A percentile compares a stretch with the other conserved stretches of the same genome.
Evolutionary conservation across 768 basidiomycete species (phyloP).

Genomic region (Lactarius sp.): DNA sequence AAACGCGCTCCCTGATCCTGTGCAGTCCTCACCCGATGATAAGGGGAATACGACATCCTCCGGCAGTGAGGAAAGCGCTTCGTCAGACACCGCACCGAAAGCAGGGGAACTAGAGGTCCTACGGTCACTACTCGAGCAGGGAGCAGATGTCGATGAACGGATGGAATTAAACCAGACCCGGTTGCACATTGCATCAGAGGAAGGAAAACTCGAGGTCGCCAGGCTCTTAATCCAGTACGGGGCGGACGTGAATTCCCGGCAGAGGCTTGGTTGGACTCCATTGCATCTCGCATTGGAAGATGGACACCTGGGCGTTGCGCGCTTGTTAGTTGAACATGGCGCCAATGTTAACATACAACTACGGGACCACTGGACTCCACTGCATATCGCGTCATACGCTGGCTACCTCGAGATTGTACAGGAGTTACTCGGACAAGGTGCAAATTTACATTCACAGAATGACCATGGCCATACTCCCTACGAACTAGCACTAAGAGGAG

Average conservation of each 20-base stretch:
- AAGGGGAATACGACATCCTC: too few species aligned
- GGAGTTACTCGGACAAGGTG: constrained; percentile 1
- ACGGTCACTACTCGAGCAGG: background rate
- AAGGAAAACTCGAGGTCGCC: background rate
- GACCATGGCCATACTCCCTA: background rate
- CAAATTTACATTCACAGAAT: background rate
- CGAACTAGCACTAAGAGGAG: background rate
- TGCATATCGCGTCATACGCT: background rate
- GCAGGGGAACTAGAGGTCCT: background rate
- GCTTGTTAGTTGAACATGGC: background rate
- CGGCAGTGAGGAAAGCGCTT: background rate
- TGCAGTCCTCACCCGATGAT: too few species aligned
- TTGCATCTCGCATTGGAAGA: background rate
- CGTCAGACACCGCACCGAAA: background rate
- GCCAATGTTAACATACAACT: background rate
- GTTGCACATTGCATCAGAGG: background rate
- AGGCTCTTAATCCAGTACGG: background rate
- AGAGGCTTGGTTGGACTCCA: background rate
- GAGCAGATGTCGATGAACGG: background rate
- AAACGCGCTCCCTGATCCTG: background rate
- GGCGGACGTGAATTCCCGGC: background rate
- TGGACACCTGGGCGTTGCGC: background rate
- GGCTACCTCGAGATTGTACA: background rate
- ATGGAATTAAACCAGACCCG: background rate
- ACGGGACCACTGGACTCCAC: background rate